Conservation (phyloP, 345 rosid genomes). For the Syzygium jambos region DNA sequence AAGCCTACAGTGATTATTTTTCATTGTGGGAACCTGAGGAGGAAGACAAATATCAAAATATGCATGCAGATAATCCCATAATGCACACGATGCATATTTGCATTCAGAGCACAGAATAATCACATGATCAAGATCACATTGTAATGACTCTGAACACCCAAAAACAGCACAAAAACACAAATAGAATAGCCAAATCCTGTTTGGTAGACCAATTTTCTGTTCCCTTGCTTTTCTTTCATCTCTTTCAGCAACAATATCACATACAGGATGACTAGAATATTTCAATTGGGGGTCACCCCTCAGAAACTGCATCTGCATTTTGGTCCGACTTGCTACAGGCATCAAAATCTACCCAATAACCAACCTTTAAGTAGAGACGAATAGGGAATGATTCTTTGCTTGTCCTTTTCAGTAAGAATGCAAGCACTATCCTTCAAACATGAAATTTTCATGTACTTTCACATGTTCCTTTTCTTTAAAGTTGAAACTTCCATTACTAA, state of each 20-base stretch:
- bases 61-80: not conserved
- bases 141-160: not conserved
- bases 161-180: not conserved
- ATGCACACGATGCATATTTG: not conserved
- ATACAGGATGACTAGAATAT: not conserved
- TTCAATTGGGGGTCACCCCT: not conserved
- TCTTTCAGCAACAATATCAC: not conserved
- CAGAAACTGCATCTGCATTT: not conserved
- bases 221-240: not conserved
- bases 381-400: not conserved
- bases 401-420: not conserved
- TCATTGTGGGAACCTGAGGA: conserved; percentile 21
- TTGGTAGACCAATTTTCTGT: not conserved
- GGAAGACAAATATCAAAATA: not conserved
- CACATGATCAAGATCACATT: not conserved
- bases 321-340: not conserved
- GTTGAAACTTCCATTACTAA: not conserved
- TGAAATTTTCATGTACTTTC: not conserved
- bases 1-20: conserved; percentile 6
- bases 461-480: not conserved
- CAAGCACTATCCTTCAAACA: not conserved
- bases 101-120: not conserved
- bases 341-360: not conserved
- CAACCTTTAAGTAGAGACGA: not conserved
- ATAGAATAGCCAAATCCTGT: not conserved